phyloP scores from a whole-genome alignment of 805 yeast genomes.

The Yarrowia divulgata region DNA sequence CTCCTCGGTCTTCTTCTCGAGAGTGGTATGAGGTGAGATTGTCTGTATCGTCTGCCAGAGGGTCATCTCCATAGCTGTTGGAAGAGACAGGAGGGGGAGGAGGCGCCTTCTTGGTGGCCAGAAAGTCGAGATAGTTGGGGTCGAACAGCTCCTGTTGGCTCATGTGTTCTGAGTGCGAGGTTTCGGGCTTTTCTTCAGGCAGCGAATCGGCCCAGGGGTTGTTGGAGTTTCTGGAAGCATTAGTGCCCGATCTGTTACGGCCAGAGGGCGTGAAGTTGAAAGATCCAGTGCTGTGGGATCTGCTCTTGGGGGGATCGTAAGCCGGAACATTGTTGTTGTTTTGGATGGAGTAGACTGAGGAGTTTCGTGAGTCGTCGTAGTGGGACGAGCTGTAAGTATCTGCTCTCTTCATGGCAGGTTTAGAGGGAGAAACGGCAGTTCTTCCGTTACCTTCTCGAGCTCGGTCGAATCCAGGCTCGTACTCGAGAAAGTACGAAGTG shows the following conservation, averaged over 20 bases:
- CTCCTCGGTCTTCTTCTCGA: conserved; percentile 8
- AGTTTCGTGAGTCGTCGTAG: conserved; percentile 9
- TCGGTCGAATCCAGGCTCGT: conserved; percentile 24
- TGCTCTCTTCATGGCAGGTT: conserved; percentile 6
- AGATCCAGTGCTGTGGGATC: not conserved
- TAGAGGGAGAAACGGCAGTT: not conserved
- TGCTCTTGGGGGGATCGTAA: conserved; percentile 13
- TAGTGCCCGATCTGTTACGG: conserved; percentile 40
- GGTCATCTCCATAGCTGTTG: not conserved
- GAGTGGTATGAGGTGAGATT: conserved; percentile 18
- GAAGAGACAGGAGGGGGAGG: conserved; percentile 22
- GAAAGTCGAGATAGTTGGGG: conserved; percentile 14
- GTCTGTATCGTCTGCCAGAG: conserved; percentile 9
- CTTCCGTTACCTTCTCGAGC: not conserved
- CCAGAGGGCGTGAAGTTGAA: not conserved
- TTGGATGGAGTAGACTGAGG: conserved; percentile 1
- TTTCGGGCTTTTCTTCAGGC: conserved; percentile 23
- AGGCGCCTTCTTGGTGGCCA: conserved; percentile 31
- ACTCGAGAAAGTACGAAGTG: conserved; percentile 17
- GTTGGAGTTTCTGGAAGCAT: conserved; percentile 40
- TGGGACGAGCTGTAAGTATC: conserved; percentile 12
- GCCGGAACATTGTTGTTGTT: not conserved
- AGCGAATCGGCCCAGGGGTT: conserved; percentile 35
- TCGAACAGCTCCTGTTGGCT: conserved; percentile 35
- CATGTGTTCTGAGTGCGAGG: conserved; percentile 18